Conservation (phyloP, 345 rosid species). For the Kernera saxatilis region DNA sequence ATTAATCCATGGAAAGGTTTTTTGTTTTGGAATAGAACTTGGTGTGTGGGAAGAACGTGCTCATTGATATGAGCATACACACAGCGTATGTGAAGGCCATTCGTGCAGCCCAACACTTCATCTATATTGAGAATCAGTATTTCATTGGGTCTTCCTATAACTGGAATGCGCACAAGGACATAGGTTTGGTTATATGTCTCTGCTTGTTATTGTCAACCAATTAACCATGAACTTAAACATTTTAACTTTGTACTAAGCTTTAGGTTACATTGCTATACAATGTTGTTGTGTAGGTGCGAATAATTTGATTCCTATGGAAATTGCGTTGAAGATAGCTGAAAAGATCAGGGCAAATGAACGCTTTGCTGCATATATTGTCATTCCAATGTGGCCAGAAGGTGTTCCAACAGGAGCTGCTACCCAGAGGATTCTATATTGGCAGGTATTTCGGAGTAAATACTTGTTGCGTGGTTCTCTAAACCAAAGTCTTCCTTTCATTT, state of each 20-base stretch:
- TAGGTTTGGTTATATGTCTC: constrained; percentile 41
- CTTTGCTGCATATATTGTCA: constrained; percentile 77
- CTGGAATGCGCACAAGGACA: constrained; percentile 67
- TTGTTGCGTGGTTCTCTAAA: background rate
- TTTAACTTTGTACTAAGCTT: background rate
- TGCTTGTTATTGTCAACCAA: background rate
- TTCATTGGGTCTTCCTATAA: constrained; percentile 86
- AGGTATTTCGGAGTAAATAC: constrained; percentile 38
- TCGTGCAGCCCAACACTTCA: constrained; percentile 78
- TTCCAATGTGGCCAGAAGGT: constrained; percentile 99
- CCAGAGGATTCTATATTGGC: constrained; percentile 87
- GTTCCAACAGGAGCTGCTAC: constrained; percentile 48
- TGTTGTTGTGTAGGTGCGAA: constrained; percentile 60
- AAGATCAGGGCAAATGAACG: constrained; percentile 80
- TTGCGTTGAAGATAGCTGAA: constrained; percentile 80
- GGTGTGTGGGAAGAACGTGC: constrained; percentile 75
- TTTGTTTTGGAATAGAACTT: constrained; percentile 49
- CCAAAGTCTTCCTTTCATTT: background rate
- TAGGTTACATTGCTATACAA: background rate
- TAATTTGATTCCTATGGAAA: constrained; percentile 87
- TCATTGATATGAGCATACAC: constrained; percentile 89
- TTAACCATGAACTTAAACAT: background rate
- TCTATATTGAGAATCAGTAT: constrained; percentile 88
- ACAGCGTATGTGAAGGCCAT: constrained; percentile 83
- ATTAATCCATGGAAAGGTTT: background rate